phyloP scores from a whole-genome alignment of 2,329 filamentous ascomycete genomes.

The Bipolaris oryzae region DNA sequence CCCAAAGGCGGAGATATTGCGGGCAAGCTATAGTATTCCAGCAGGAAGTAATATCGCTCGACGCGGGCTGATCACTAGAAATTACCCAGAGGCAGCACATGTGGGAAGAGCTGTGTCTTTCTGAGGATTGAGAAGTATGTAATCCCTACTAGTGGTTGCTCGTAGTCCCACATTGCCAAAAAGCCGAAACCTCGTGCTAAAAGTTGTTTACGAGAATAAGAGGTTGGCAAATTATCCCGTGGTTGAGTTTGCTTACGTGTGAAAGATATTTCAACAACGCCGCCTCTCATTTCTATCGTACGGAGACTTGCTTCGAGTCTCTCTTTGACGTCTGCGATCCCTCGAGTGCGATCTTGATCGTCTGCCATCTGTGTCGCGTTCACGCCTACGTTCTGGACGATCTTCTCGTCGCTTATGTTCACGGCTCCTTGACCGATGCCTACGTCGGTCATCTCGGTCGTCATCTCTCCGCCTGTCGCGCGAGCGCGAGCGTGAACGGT shows the following conservation, averaged over 20 bases:
- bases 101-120: background rate
- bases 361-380: constrained; percentile 30
- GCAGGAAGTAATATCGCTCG: background rate
- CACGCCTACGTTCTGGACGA: constrained; percentile 28
- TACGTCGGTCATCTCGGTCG: constrained; percentile 39
- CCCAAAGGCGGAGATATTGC: constrained; percentile 5
- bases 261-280: constrained; percentile 10
- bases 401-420: constrained; percentile 36
- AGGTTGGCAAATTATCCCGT: background rate
- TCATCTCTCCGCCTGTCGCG: constrained; percentile 34
- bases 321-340: constrained; percentile 21
- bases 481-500: constrained; percentile 34
- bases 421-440: constrained; percentile 39
- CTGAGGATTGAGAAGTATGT: background rate
- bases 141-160: background rate
- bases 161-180: background rate
- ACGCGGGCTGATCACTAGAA: background rate
- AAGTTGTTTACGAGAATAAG: background rate
- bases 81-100: background rate
- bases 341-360: constrained; percentile 35
- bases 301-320: constrained; percentile 30
- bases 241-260: background rate
- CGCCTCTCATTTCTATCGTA: constrained; percentile 19
- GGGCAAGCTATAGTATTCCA: constrained; percentile 5
- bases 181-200: background rate